Base-by-base conservation (phyloP, 805 yeast genomes). In the Blastobotrys americana region DNA sequence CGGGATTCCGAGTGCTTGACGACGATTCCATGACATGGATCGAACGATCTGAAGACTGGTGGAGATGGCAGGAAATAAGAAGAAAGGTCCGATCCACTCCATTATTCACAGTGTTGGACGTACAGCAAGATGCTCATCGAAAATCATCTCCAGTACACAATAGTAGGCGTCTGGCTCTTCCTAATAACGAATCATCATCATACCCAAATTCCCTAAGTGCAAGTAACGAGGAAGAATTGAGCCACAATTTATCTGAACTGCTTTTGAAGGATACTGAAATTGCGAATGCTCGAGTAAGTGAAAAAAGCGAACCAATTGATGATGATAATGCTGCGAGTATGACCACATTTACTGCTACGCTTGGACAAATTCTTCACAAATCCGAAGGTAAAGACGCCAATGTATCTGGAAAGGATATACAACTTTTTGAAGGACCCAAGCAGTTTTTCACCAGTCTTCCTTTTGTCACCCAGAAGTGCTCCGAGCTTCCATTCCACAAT, bases 401-500 rank as follows among this genome's bases (percentile, higher is more conserved):
- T 2, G 44, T 46, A 41, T n/a, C n/a, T n/a, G n/a, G n/a, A n/a
- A n/a, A n/a, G n/a, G n/a, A n/a, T n/a, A n/a, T n/a, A n/a, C n/a
- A n/a, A n/a, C n/a, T n/a, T n/a, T n/a, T n/a, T n/a, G n/a, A n/a
- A n/a, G n/a, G n/a, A 40, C 28, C 4, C 49, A 48, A 27, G 44
- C 55, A 25, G 1, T 63, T 63, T 42, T 44, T 47, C 19, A 44
- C 65, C 3, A 56, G 59, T 40, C 53, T 61, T 9, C 66, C 67
- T 0, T 48, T 43, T 18, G 47, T 60, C 6, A 34, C 49, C 6
- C 47, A 49, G 18, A 25, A 47, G 9, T 56, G 62, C 20, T 46
- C 57, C 6, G 46, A 48, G n/a, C 46, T 61, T 22, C 54, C 60
- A 2, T 42, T 47, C 22, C 52, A 40, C 35, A 42, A 45, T 19